These are phyloP conservation scores for Stereum hirsutum DNA, from an alignment of 1,284 basidiomycete genomes.

Conservation along the genomic window DNA sequence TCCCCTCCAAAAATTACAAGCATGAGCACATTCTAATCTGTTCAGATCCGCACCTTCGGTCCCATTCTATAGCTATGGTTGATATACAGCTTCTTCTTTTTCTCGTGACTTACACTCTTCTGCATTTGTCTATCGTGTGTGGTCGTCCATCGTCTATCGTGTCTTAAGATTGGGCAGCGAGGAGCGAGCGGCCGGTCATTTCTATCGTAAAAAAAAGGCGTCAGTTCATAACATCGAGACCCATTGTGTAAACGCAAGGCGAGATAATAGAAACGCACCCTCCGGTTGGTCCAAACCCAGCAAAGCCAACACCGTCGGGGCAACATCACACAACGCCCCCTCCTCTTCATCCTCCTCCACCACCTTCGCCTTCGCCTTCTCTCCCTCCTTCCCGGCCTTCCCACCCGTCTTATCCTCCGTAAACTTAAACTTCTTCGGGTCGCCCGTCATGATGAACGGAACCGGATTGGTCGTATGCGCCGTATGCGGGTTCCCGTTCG, in stretches of 20 bases:
- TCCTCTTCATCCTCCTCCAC: constrained; percentile 47
- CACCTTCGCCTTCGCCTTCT: too few species aligned
- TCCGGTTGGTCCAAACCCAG: constrained; percentile 56
- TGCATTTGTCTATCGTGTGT: too few species aligned
- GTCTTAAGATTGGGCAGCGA: constrained; percentile 18
- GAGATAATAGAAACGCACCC: constrained; percentile 36
- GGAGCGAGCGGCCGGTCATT: constrained; percentile 49
- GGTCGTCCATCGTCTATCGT: too few species aligned
- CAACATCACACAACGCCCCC: constrained; percentile 81
- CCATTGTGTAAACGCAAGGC: background rate
- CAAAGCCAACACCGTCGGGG: constrained; percentile 75
- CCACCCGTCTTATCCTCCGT: constrained; percentile 34
- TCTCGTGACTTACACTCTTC: too few species aligned
- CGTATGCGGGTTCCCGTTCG: constrained; percentile 79
- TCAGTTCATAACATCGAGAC: background rate
- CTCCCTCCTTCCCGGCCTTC: too few species aligned
- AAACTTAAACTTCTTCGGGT: constrained; percentile 39
- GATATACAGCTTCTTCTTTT: too few species aligned
- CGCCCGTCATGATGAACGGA: constrained; percentile 72
- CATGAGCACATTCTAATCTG: too few species aligned
- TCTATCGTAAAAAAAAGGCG: constrained; percentile 23
- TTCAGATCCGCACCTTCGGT: too few species aligned
- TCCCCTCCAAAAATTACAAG: too few species aligned
- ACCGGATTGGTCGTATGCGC: constrained; percentile 82
- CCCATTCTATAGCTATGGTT: too few species aligned